These are phyloP conservation scores for Tanacetum coccineum DNA, from an alignment of 129 eudicot species.

Conservation along the genomic window DNA sequence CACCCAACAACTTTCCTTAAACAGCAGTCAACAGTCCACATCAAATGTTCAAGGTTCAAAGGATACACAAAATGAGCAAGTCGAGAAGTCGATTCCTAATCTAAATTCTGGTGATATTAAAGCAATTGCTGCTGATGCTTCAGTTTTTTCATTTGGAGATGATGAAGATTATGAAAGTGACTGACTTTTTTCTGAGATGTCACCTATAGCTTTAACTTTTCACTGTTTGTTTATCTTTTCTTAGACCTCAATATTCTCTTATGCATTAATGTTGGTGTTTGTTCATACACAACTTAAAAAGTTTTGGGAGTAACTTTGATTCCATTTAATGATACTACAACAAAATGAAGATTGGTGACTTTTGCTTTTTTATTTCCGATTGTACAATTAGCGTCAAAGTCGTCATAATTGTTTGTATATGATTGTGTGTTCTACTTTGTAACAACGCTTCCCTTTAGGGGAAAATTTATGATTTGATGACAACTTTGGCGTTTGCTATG, in stretches of 20 bases:
- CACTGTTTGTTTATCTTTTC: constrained; percentile 1
- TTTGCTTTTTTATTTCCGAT: neutral
- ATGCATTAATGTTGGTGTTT: neutral
- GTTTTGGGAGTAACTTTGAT: neutral
- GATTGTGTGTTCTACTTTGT: neutral
- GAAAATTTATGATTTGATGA: neutral
- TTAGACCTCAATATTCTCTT: constrained; percentile 1
- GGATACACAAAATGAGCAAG: constrained; percentile 17
- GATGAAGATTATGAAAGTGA: constrained; percentile 84
- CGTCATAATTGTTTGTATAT: neutral
- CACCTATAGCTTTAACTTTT: constrained; percentile 2
- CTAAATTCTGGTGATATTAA: constrained; percentile 63
- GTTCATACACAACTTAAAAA: constrained; percentile 9
- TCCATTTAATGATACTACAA: constrained; percentile 2
- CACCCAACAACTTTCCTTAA: constrained; percentile 45
- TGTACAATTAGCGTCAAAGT: neutral
- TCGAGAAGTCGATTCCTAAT: constrained; percentile 35
- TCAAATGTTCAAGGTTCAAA: constrained; percentile 16
- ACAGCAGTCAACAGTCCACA: constrained; percentile 32
- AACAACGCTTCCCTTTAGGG: neutral
- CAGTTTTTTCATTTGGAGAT: constrained; percentile 91
- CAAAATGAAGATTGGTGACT: neutral
- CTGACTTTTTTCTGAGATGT: constrained; percentile 25
- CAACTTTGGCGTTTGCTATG: too few relatives aligned
- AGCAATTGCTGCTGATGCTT: constrained; percentile 98